A percentile compares a stretch with the other conserved stretches of the same genome.
phyloP scores from a whole-genome alignment of 176 grass and related monocot genomes.

The Bonia amplexicaulis region DNA sequence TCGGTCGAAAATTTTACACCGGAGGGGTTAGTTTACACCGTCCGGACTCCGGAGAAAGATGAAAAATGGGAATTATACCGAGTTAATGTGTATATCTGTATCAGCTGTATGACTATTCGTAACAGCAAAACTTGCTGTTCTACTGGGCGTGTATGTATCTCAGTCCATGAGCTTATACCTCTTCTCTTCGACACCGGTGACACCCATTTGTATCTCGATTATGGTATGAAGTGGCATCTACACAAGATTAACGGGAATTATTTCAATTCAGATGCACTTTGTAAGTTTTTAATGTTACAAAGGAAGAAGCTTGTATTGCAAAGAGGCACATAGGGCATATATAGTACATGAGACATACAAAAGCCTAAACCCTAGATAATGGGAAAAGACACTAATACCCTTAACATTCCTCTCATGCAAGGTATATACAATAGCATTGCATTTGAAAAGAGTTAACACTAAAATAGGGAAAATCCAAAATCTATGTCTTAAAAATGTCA shows the following conservation, averaged over 20 bases:
- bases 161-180: constrained; percentile 94
- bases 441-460: no score
- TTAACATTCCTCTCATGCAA: no score
- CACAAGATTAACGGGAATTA: background rate
- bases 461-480: no score
- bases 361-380: no score
- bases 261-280: background rate
- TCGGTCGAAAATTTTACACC: background rate
- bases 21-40: background rate
- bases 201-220: constrained; percentile 99
- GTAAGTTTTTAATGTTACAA: no score
- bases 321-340: no score
- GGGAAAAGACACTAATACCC: no score
- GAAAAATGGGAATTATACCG: constrained; percentile 9
- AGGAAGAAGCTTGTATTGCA: no score
- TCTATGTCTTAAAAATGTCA: no score
- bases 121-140: background rate
- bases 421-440: no score
- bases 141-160: constrained; percentile 9
- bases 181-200: constrained; percentile 84
- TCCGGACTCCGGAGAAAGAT: background rate
- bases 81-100: constrained; percentile 21
- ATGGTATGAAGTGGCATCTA: constrained; percentile 95
- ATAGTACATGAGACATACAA: no score
- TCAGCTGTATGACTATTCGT: background rate